These are phyloP conservation scores for Diaporthe ilicicola DNA, from an alignment of 2,329 filamentous ascomycete genomes.

Conservation along the genomic window DNA sequence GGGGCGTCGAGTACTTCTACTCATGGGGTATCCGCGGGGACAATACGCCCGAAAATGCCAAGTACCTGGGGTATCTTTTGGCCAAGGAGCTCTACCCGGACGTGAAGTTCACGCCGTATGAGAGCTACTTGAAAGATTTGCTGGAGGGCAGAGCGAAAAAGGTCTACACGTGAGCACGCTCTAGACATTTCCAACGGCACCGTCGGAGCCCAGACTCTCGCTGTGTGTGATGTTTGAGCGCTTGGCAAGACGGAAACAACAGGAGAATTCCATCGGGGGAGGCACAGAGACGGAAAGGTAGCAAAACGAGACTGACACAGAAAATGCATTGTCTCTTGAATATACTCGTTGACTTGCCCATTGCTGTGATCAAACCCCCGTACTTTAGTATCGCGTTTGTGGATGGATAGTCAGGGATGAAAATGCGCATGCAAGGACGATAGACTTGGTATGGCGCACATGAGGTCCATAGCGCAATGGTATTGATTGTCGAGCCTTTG, in stretches of 20 bases:
- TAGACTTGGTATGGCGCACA: not conserved
- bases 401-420: too few species aligned
- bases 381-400: too few species aligned
- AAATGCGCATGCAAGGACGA: not conserved
- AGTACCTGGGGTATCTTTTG: slow-evolving; percentile 28
- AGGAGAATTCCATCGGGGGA: too few species aligned
- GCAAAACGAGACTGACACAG: too few species aligned
- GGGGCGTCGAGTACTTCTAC: slow-evolving; percentile 18
- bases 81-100: slow-evolving; percentile 30
- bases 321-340: too few species aligned
- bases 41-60: slow-evolving; percentile 26
- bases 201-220: too few species aligned
- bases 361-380: not conserved
- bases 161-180: not conserved
- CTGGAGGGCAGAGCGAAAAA: slow-evolving; percentile 5
- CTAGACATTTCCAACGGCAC: not conserved
- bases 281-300: too few species aligned
- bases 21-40: slow-evolving; percentile 31
- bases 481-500: not conserved
- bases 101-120: slow-evolving; percentile 1
- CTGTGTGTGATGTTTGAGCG: too few species aligned
- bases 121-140: slow-evolving; percentile 10
- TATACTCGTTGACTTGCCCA: too few species aligned
- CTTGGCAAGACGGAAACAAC: too few species aligned
- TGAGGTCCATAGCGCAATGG: not conserved